A percentile compares a stretch with the other conserved stretches of the same genome.
Conservation (phyloP, 2,329 filamentous ascomycete genomes). For the Trichoderma sp. region DNA sequence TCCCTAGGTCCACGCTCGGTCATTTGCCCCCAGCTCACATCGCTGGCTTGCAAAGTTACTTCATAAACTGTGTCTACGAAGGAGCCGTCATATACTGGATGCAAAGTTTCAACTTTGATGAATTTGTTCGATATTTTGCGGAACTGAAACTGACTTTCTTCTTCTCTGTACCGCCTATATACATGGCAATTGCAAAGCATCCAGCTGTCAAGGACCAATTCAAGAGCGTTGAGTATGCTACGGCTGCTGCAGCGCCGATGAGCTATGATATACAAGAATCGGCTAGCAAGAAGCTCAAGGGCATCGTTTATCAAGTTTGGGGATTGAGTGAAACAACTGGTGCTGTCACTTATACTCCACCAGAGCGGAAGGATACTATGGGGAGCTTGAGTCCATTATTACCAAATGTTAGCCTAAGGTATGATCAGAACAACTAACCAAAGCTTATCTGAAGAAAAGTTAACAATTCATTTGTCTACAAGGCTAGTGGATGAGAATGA, state of each 20-base stretch:
- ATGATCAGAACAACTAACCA: not conserved
- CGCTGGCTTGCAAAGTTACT: conserved; percentile 45
- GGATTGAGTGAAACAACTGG: conserved; percentile 57
- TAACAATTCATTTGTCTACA: not conserved
- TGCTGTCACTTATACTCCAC: conserved; percentile 45
- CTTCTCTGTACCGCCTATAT: conserved; percentile 62
- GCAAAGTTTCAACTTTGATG: conserved; percentile 55
- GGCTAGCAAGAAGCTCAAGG: conserved; percentile 49
- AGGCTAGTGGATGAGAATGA: conserved; percentile 42
- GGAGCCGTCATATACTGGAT: conserved; percentile 60
- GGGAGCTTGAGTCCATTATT: conserved; percentile 43
- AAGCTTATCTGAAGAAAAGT: not conserved
- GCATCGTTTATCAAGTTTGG: conserved; percentile 53
- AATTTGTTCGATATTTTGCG: conserved; percentile 53
- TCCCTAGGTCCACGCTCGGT: conserved; percentile 37
- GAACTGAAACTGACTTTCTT: conserved; percentile 52
- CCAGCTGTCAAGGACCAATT: conserved; percentile 57
- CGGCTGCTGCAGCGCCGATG: conserved; percentile 56
- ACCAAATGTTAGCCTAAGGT: conserved; percentile 33
- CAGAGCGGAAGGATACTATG: conserved; percentile 41
- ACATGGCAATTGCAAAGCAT: conserved; percentile 56
- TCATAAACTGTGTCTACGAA: conserved; percentile 41
- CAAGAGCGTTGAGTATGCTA: conserved; percentile 45
- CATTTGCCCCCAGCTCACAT: conserved; percentile 49
- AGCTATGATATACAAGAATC: conserved; percentile 52